Base-by-base conservation (phyloP, 2,329 filamentous ascomycete species). In the Aspergillus luchuensis region DNA sequence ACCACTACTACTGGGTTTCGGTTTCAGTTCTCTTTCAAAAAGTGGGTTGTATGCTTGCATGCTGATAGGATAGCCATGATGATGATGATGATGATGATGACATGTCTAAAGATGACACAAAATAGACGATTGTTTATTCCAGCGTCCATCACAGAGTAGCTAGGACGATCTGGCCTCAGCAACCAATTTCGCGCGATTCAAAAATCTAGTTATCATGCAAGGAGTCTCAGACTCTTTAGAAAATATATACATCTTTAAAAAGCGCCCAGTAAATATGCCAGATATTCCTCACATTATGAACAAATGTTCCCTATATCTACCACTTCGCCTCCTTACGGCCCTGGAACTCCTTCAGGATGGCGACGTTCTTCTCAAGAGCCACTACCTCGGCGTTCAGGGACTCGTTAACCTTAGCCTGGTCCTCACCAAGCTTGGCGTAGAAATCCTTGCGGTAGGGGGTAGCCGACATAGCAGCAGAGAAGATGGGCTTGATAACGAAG, bases 361-460 rank as follows among this genome's bases (percentile, higher is more conserved):
- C 80, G 52, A 97, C 88, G 68, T 89, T 84, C 77, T 89, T 88
- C 80, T 95, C 89, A 70, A 98, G 81, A 8, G 89, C 87, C n/a
- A 78, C 80, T 63, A 98, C 82, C 85, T 94, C 97, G 65, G 81
- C 79, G 68, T 83, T 79, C 71, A 97, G 77, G 72, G 90, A 86
- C 58, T 78, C 73, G 54, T 82, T 70, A 52, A 95, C 89, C 77
- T 89, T 86, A 11, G 71, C 72, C 33, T 68, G 63, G 60, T 78
- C 72, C 8, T 70, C 63, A 30, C 66, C 92, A 47, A 99, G 83
- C 85, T 97, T 97, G 66, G 79, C 79, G 76, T 97, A 98, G 76
- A 99, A 98, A 78, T 94, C 91, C 76, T 91, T 91, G 69, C 94
- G 87, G 84, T 97, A 97, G 1, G 95, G 95, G 68, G 91, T 94